Percentiles rank a stretch among this genome's conserved stretches.
Evolutionary conservation across 2,329 filamentous ascomycete genomes (phyloP).

Genomic region (Pestalotiopsis sp.): DNA sequence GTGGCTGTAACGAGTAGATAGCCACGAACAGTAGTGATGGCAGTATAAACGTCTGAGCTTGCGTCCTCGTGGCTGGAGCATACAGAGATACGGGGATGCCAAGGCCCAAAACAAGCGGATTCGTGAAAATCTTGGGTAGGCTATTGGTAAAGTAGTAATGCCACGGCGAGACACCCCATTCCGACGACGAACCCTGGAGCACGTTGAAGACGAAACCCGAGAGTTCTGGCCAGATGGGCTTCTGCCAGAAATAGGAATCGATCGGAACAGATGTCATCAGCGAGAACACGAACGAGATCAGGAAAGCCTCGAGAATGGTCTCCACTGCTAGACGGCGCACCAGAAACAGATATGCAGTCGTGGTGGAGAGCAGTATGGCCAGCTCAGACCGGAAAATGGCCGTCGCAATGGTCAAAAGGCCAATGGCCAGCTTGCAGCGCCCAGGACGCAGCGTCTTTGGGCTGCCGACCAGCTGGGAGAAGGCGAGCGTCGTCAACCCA

Average conservation of each 20-base stretch:
- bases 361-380: slow-evolving; percentile 74
- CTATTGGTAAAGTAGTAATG: slow-evolving; percentile 84
- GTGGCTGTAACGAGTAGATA: slow-evolving; percentile 85
- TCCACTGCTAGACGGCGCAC: slow-evolving; percentile 21
- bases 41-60: slow-evolving; percentile 54
- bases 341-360: slow-evolving; percentile 66
- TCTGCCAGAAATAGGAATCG: slow-evolving; percentile 95
- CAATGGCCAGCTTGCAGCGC: slow-evolving; percentile 67
- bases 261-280: slow-evolving; percentile 72
- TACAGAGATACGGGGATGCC: slow-evolving; percentile 57
- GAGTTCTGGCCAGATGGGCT: slow-evolving; percentile 85
- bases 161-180: slow-evolving; percentile 88
- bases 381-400: slow-evolving; percentile 90
- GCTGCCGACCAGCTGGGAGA: slow-evolving; percentile 48
- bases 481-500: slow-evolving; percentile 71
- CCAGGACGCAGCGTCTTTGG: slow-evolving; percentile 33
- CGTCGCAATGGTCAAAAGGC: slow-evolving; percentile 77
- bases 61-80: slow-evolving; percentile 45
- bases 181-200: slow-evolving; percentile 76
- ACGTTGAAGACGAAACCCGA: slow-evolving; percentile 91
- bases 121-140: slow-evolving; percentile 81
- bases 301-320: slow-evolving; percentile 65
- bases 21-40: slow-evolving; percentile 74
- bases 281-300: slow-evolving; percentile 66
- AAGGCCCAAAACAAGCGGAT: slow-evolving; percentile 67